Percentiles rank a stretch among this genome's conserved stretches.
Conservation (phyloP, 192 early-diverging fungal species). For the Coemansia sp. region DNA sequence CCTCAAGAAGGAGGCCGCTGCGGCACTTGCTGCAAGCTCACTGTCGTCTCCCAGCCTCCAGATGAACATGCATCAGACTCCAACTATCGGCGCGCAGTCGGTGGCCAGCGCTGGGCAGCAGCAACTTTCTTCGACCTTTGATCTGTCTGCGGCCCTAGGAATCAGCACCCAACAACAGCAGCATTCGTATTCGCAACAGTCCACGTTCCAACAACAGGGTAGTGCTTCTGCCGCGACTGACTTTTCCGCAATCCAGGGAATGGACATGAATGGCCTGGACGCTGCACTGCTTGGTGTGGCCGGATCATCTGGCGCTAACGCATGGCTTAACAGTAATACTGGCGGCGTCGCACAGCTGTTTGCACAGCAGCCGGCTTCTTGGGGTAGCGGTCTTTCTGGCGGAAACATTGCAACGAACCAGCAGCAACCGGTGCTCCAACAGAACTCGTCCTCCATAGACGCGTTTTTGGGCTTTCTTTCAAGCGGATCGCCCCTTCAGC, state of each 20-base stretch:
- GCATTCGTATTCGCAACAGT: not conserved
- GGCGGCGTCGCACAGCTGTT: not conserved
- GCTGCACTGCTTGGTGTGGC: not conserved
- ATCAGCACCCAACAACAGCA: constrained; percentile 1
- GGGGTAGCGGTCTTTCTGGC: not conserved
- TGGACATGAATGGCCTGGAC: constrained; percentile 3
- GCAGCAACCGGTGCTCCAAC: not conserved
- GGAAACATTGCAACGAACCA: not conserved
- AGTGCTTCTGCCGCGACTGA: not conserved
- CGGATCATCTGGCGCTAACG: constrained; percentile 3
- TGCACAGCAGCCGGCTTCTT: not conserved
- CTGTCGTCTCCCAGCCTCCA: not conserved
- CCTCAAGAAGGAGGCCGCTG: constrained; percentile 7
- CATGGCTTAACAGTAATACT: constrained; percentile 1
- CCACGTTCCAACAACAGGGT: constrained; percentile 1
- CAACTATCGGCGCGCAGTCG: not conserved
- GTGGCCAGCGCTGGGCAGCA: not conserved
- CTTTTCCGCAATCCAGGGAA: not conserved
- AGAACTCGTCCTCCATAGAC: constrained; percentile 16
- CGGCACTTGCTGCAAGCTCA: constrained; percentile 8
- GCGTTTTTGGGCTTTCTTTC: constrained; percentile 26
- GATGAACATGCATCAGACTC: not conserved
- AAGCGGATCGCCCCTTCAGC: not conserved
- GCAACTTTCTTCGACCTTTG: constrained; percentile 11
- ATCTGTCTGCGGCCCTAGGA: constrained; percentile 14